phyloP scores from a whole-genome alignment of 202 grass and related monocot species.

The Digitaria exilis region DNA sequence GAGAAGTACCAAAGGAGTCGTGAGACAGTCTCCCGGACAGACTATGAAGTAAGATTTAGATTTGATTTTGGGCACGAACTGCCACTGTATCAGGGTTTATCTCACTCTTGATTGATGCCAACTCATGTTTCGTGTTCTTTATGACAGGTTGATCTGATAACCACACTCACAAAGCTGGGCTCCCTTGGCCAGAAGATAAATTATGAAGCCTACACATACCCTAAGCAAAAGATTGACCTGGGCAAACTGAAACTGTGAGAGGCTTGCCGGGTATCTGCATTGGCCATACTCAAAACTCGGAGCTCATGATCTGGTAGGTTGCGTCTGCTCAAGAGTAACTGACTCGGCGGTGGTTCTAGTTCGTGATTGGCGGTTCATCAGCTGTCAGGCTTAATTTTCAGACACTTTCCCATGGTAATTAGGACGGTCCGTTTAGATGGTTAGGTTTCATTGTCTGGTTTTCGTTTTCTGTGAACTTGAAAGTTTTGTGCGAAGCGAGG shows the following conservation, averaged over 20 bases:
- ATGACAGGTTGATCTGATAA: constrained; percentile 94
- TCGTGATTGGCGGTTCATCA: background rate
- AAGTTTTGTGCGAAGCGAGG: background rate
- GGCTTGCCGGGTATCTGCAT: background rate
- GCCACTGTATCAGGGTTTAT: background rate
- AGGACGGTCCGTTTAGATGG: constrained; percentile 13
- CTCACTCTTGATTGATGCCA: background rate
- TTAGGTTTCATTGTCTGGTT: background rate
- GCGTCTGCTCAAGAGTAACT: background rate
- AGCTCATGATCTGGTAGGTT: background rate
- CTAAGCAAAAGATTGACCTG: constrained; percentile 80
- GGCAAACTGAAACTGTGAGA: constrained; percentile 80
- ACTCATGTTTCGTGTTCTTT: background rate
- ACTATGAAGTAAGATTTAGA: constrained; percentile 70
- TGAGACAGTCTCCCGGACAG: constrained; percentile 85
- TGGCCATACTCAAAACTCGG: background rate
- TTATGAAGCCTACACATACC: constrained; percentile 94
- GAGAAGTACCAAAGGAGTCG: constrained; percentile 93
- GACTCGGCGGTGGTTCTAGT: background rate
- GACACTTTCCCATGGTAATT: background rate
- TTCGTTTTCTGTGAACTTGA: background rate
- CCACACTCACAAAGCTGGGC: constrained; percentile 88
- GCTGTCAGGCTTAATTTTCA: background rate
- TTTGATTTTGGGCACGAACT: background rate
- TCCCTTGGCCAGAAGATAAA: constrained; percentile 86